phyloP scores from a whole-genome alignment of 768 basidiomycete species.

The Fomitopsis pulvina region DNA sequence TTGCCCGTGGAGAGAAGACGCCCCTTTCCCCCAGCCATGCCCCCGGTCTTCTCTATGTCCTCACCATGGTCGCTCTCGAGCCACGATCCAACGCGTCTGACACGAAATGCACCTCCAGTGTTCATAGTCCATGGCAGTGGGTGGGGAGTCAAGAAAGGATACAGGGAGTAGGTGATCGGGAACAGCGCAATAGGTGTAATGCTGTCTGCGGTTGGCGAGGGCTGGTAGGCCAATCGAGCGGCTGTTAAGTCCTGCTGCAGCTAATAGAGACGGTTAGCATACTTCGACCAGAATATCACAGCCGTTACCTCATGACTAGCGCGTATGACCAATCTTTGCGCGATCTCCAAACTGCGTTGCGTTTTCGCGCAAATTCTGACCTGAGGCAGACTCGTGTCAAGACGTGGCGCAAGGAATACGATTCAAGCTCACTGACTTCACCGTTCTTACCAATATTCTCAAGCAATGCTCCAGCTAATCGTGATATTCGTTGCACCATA shows the following conservation, averaged over 20 bases:
- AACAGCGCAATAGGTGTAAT: slow-evolving; percentile 15
- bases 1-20: slow-evolving; percentile 27
- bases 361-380: slow-evolving; percentile 50
- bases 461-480: slow-evolving; percentile 55
- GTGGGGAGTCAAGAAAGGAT: slow-evolving; percentile 53
- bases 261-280: slow-evolving; percentile 8
- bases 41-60: slow-evolving; percentile 30
- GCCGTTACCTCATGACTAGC: slow-evolving; percentile 45
- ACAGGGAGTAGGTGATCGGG: slow-evolving; percentile 49
- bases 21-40: slow-evolving; percentile 30
- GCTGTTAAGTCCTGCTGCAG: neutral
- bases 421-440: slow-evolving; percentile 29
- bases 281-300: neutral
- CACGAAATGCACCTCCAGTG: slow-evolving; percentile 42
- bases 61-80: slow-evolving; percentile 32
- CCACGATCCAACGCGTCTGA: slow-evolving; percentile 61
- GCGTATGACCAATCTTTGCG: slow-evolving; percentile 47
- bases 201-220: slow-evolving; percentile 4
- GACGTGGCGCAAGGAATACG: neutral
- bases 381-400: slow-evolving; percentile 25
- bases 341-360: slow-evolving; percentile 30
- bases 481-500: slow-evolving; percentile 60
- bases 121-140: slow-evolving; percentile 42
- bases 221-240: slow-evolving; percentile 17
- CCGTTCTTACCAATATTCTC: slow-evolving; percentile 43